Base-by-base conservation (phyloP, 176 grass and related monocot species). In the Oryza officinalis region DNA sequence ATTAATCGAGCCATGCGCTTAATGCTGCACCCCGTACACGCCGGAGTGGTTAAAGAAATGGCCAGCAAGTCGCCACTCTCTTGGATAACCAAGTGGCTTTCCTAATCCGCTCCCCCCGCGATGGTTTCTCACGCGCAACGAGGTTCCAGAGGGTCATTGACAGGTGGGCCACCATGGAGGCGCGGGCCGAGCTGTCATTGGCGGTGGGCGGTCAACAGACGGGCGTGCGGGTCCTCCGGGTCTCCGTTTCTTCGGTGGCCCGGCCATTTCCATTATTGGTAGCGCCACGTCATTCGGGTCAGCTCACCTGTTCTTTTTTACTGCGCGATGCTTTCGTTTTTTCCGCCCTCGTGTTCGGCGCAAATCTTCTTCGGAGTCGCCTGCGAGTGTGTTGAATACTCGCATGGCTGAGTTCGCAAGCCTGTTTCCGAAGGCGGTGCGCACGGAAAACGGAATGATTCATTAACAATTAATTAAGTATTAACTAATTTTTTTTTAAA, bases 211-310 rank as follows among this genome's bases (percentile, higher is more conserved):
- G 2, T 10, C 50, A 3, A 2, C 13, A 6, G 7, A 3, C 3
- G 1, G 2, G 47, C n/a, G 14, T 8, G 50, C 13, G 67, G n/a
- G n/a, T 8, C 5, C 4, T 4, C 20, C 57, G 57, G 20, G 27
- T 49, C 40, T 74, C 40, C 59, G 57, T 64, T 4, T 40, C 54
- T 1, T n/a, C 1, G 10, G 41, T 50, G 69, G 57, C 63, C 57
- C 59, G 68, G 15, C 23, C 31, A 31, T 87, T 87, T 87, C 85
- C 85, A 67, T 86, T 75, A 86, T 67, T 80, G 38, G 85, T 67
- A 86, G 30, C 30, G 69, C 84, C 84, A 75, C 69, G 61, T 67
- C 77, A 75, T 33, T 1, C 1, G 60, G 2, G 22, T 4, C 44
- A 20, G 70, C 68, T 57, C 65, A 40, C 8, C 22, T 18, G 5